Conservation (phyloP, 345 rosid genomes). For the Boechera divaricarpa region DNA sequence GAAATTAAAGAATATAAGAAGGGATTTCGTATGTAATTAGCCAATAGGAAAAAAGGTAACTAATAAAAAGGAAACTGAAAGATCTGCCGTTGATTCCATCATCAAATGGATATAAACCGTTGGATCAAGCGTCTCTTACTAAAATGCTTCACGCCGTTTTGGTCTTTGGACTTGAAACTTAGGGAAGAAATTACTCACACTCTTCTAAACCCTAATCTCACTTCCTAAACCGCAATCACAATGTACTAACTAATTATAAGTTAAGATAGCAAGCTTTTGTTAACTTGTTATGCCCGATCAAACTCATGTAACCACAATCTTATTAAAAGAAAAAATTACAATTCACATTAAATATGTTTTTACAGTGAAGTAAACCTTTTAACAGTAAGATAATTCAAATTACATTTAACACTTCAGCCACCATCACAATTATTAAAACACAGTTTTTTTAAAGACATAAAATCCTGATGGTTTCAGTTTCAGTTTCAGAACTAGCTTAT, state of each 20-base stretch:
- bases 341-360: too few relatives aligned
- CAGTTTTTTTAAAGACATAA: background rate
- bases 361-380: too few relatives aligned
- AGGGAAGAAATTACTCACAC: too few relatives aligned
- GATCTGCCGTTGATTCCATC: background rate
- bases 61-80: background rate
- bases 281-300: too few relatives aligned
- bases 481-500: background rate
- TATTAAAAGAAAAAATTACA: too few relatives aligned
- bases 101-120: background rate
- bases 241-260: too few relatives aligned
- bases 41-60: background rate
- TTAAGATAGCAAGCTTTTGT: too few relatives aligned
- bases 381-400: too few relatives aligned
- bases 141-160: background rate
- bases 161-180: background rate
- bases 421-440: background rate
- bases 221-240: too few relatives aligned
- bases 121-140: constrained; percentile 13
- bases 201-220: too few relatives aligned
- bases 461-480: background rate
- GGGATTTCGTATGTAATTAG: background rate
- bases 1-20: background rate
- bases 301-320: too few relatives aligned
- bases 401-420: too few relatives aligned